phyloP scores from a whole-genome alignment of 78 protist genomes.

The Salpingoeca rosetta region DNA sequence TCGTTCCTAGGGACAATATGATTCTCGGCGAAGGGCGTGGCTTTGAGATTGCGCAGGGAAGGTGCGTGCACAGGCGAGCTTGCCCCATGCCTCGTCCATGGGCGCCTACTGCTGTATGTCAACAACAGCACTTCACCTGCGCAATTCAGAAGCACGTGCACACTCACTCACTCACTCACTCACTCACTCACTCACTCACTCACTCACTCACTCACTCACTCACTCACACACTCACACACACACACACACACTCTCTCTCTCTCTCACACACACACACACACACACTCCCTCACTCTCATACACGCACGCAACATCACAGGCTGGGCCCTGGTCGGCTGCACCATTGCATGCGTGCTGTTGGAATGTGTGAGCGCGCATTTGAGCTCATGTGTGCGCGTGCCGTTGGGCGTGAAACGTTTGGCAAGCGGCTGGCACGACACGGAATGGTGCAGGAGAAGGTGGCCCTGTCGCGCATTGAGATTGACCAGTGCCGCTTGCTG shows the following conservation, averaged over 20 bases:
- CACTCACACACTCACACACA: no score
- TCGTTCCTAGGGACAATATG: conserved; percentile 43
- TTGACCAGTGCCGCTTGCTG: conserved; percentile 61
- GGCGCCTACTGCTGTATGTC: no score
- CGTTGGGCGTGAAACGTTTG: not conserved
- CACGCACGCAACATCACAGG: not conserved
- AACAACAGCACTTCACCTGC: no score
- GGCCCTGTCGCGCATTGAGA: conserved; percentile 56
- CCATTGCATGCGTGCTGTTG: conserved; percentile 81
- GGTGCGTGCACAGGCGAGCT: no score
- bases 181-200: no score
- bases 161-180: no score
- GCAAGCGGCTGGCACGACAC: not conserved
- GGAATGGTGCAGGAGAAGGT: conserved; percentile 28
- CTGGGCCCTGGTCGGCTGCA: conserved; percentile 83
- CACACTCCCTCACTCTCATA: not conserved
- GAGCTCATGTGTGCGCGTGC: conserved; percentile 8
- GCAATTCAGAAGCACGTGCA: no score
- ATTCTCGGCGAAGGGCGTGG: conserved; percentile 41
- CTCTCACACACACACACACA: no score
- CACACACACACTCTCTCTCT: no score
- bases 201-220: no score
- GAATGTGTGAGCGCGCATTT: conserved; percentile 44
- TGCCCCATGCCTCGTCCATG: no score
- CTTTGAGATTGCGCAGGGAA: conserved; percentile 57